These are phyloP conservation scores for Claviceps sp. DNA, from an alignment of 2,329 filamentous ascomycete species.

Conservation along the genomic window DNA sequence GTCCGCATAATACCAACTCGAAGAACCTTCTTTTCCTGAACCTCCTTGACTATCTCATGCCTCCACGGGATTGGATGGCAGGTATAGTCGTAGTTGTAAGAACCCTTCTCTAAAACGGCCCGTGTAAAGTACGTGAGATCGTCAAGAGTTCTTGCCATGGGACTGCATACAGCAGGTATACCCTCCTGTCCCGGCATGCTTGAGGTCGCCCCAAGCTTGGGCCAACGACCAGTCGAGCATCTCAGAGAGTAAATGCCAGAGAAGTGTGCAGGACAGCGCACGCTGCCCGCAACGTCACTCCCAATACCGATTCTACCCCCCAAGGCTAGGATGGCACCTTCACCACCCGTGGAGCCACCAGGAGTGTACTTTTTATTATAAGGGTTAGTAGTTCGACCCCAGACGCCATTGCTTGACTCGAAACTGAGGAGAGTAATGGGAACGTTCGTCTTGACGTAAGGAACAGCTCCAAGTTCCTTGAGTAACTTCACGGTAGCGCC, in stretches of 20 bases:
- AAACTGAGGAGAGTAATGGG: conserved; percentile 80
- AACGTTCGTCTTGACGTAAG: conserved; percentile 85
- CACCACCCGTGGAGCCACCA: conserved; percentile 79
- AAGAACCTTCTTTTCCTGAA: conserved; percentile 46
- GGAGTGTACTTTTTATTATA: conserved; percentile 76
- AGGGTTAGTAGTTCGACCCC: conserved; percentile 72
- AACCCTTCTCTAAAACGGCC: conserved; percentile 63
- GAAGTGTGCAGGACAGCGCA: conserved; percentile 77
- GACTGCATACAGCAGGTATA: conserved; percentile 76
- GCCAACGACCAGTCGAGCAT: conserved; percentile 83
- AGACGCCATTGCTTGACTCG: conserved; percentile 65
- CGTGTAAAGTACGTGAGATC: conserved; percentile 78
- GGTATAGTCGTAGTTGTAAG: conserved; percentile 79
- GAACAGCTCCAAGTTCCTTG: conserved; percentile 78
- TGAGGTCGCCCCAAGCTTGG: conserved; percentile 68
- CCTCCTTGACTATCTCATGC: conserved; percentile 43
- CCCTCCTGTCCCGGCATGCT: conserved; percentile 91
- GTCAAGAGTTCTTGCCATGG: conserved; percentile 76
- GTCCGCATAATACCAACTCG: conserved; percentile 65
- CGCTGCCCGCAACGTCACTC: conserved; percentile 81
- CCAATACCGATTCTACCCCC: conserved; percentile 81
- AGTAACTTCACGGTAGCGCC: conserved; percentile 62
- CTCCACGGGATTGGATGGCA: conserved; percentile 81
- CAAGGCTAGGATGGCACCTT: conserved; percentile 68
- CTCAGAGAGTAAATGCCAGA: conserved; percentile 77